Evolutionary conservation across 192 early-diverging fungal genomes (phyloP), one percentile per base, ranked within the genome.

Genomic region (Coemansia sp.): DNA sequence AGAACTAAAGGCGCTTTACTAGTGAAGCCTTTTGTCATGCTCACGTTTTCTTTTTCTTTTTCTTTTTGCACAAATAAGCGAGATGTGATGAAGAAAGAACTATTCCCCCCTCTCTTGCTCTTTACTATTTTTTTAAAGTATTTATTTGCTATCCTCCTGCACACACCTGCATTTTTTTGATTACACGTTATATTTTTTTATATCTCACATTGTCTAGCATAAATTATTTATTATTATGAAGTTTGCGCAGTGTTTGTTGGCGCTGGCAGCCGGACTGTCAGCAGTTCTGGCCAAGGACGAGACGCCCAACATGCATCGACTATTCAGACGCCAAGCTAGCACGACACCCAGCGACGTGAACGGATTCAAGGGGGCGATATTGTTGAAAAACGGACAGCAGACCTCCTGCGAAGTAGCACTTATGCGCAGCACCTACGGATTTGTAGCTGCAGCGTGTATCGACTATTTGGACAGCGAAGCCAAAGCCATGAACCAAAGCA

Each of bases 191-290:
- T 2, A 6, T 9, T 62, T 62, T 39, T 62, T 28, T 28, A 28
- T 19, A 49, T 19, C 43, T 3, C 43, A 21, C 21, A 49, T 21
- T n/a, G 16, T 0, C 19, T 16, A 49, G 8, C 19, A 49, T 49
- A 19, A 8, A 38, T 38, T 39, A 6, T 37, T 30, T 44, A 66
- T 49, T 35, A 49, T 32, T 7, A 76, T 76, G 75, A 67, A 53
- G 49, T 43, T 76, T 32, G 58, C 44, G 4, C 64, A 47, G 39
- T 60, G 42, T 7, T 35, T 75, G 37, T 58, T 81, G 16, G 59
- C 61, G n/a, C 57, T 72, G 74, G 73, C 78, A 76, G 78, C 78
- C 30, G 78, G 78, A 8, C 70, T 81, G 74, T 81, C 78, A 67
- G 49, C 42, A 4, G 69, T 59, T 0, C 7, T 66, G n/a, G 77